These are phyloP conservation scores for Calonectria pseudoreteaudii DNA, from an alignment of 2,329 filamentous ascomycete species.

Conservation along the genomic window DNA sequence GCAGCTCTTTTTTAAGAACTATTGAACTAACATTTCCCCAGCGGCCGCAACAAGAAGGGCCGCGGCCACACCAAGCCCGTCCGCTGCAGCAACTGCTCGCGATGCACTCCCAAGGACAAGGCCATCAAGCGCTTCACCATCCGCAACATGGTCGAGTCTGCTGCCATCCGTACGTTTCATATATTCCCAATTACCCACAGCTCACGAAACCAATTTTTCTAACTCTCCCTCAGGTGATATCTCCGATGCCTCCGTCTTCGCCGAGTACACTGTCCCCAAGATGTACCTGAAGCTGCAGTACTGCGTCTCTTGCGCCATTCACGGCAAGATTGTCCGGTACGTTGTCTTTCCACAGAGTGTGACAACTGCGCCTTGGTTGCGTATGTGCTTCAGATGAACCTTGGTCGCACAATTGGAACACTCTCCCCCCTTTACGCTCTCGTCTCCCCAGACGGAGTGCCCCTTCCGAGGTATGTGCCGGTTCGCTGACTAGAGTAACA, in stretches of 20 bases:
- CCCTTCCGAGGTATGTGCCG: slow-evolving; percentile 43
- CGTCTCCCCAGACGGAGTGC: neutral
- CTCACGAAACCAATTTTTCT: slow-evolving; percentile 24
- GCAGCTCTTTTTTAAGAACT: neutral
- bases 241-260: slow-evolving; percentile 98
- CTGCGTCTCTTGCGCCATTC: slow-evolving; percentile 99
- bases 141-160: slow-evolving; percentile 99
- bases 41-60: slow-evolving; percentile 99
- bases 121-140: slow-evolving; percentile 99
- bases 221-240: slow-evolving; percentile 84
- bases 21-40: slow-evolving; percentile 52
- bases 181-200: neutral
- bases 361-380: slow-evolving; percentile 65
- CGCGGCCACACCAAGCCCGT: slow-evolving; percentile 99
- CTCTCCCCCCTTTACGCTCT: slow-evolving; percentile 39
- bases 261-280: slow-evolving; percentile 99
- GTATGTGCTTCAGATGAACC: slow-evolving; percentile 69
- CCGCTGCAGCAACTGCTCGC: slow-evolving; percentile 79
- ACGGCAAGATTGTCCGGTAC: slow-evolving; percentile 99
- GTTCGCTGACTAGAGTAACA: slow-evolving; percentile 63
- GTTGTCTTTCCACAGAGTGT: slow-evolving; percentile 70
- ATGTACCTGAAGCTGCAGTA: slow-evolving; percentile 99
- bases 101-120: slow-evolving; percentile 99
- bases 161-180: slow-evolving; percentile 98
- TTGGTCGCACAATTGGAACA: slow-evolving; percentile 64